phyloP scores from a whole-genome alignment of 371 early-diverging fungal species.

The Mucor racemosus region DNA sequence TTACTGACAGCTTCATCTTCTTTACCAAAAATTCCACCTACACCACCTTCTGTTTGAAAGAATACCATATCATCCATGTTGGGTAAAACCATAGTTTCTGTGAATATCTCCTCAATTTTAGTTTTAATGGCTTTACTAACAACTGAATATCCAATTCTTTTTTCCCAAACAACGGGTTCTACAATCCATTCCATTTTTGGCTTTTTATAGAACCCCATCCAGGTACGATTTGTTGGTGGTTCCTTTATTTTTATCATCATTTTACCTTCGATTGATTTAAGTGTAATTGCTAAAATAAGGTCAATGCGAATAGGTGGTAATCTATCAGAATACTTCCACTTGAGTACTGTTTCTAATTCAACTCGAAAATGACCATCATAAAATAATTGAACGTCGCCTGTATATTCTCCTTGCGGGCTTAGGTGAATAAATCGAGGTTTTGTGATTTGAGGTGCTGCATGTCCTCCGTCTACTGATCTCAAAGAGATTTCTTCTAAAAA shows the following conservation, averaged over 20 bases:
- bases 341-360: constrained; percentile 69
- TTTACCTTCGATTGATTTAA: constrained; percentile 72
- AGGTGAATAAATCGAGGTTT: constrained; percentile 73
- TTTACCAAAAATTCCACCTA: constrained; percentile 64
- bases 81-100: constrained; percentile 82
- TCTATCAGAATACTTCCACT: constrained; percentile 43
- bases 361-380: constrained; percentile 79
- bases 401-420: constrained; percentile 72
- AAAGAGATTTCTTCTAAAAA: constrained; percentile 84
- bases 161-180: constrained; percentile 86
- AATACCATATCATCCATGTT: constrained; percentile 92
- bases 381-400: constrained; percentile 73
- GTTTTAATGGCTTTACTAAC: constrained; percentile 87
- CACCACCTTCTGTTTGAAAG: constrained; percentile 67
- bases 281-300: constrained; percentile 76
- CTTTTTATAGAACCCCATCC: constrained; percentile 86
- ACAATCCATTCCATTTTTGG: constrained; percentile 80
- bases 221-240: constrained; percentile 84
- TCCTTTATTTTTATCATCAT: constrained; percentile 81
- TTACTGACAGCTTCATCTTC: not conserved
- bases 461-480: constrained; percentile 76
- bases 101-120: constrained; percentile 81
- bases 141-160: constrained; percentile 75
- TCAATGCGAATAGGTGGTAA: constrained; percentile 75
- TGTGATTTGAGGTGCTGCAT: constrained; percentile 81